Conservation (phyloP, 495 filamentous ascomycete species). For the Xylaria telfairii region DNA sequence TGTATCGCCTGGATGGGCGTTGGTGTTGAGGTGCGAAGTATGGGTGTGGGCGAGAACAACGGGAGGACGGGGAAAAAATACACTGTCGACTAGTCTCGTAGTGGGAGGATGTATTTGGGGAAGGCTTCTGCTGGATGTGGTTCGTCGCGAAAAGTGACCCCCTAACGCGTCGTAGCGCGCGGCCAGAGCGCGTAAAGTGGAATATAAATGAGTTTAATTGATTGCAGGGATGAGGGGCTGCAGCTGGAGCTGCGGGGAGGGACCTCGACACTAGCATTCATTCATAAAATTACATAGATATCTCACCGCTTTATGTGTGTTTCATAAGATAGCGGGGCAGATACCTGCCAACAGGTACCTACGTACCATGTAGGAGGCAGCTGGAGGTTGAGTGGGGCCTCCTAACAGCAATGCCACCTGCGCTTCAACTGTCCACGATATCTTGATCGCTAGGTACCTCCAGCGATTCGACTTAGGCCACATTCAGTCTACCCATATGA, state of each 20-base stretch:
- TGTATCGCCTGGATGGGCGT: neutral
- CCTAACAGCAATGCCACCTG: constrained; percentile 10
- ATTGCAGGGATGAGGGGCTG: neutral
- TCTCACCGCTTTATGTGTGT: neutral
- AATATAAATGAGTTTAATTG: constrained; percentile 11
- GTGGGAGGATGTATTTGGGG: neutral
- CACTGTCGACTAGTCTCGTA: neutral
- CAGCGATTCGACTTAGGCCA: neutral
- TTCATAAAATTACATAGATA: neutral
- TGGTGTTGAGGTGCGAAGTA: constrained; percentile 9
- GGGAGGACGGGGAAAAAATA: neutral
- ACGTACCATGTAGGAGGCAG: neutral
- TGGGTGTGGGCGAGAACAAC: neutral
- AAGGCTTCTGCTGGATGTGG: neutral
- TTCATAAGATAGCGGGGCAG: neutral
- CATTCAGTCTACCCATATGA: constrained; percentile 8
- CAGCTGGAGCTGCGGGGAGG: neutral
- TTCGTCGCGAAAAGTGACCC: constrained; percentile 20
- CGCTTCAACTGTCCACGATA: constrained; percentile 8
- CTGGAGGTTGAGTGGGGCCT: constrained; percentile 5
- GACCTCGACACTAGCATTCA: neutral
- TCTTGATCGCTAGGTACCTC: neutral
- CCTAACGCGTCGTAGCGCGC: constrained; percentile 26
- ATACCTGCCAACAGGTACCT: neutral
- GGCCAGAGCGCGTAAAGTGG: constrained; percentile 27